Base-by-base conservation (phyloP, 169 alveolate species). In the Plasmodium malariae region DNA sequence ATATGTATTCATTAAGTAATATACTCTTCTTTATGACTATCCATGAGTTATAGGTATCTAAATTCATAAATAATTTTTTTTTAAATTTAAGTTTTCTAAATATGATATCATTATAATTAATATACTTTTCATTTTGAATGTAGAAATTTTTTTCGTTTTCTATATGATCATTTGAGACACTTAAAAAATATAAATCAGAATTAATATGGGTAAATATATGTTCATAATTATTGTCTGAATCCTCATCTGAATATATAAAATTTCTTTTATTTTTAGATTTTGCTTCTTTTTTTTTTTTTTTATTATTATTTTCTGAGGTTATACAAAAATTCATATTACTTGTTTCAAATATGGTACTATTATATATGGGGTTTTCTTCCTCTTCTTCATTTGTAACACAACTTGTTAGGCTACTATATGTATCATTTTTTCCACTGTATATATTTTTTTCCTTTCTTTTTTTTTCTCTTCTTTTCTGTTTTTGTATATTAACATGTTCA, bases 141-240 rank as follows among this genome's bases (percentile, higher is more conserved):
- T 83, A 83, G 0, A 83, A 30, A 30, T 83, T 83, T 34, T 49
- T 67, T 30, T 83, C 91, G 3, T 83, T 83, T 57, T 83, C 91
- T 51, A 83, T 83, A 70, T 83, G 91, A 49, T 65, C 71, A 65
- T 83, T 83, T n/a, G 91, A 83, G 2, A 83, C 71, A 34, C 91
- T 83, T 57, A 83, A 36, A 67, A 83, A 83, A 59, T 67, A 71
- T 4, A 83, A 70, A 7, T 67, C 55, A 17, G 91, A 83, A 34
- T 83, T 83, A 36, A 83, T 83, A 36, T 83, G 91, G 12, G 91
- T 83, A 19, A 83, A 83, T 6, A 83, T 30, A 54, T 83, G 59
- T 83, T 83, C 91, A 45, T 83, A 83, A 70, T 83, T 45, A 55
- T 83, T 83, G 28, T 83, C 91, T 43, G 91, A 83, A 51, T 83